A percentile compares a stretch with the other conserved stretches of the same genome.
Evolutionary conservation across 108 stramenopile genomes (phyloP).

Genomic region (Discostella pseudostelligera): DNA sequence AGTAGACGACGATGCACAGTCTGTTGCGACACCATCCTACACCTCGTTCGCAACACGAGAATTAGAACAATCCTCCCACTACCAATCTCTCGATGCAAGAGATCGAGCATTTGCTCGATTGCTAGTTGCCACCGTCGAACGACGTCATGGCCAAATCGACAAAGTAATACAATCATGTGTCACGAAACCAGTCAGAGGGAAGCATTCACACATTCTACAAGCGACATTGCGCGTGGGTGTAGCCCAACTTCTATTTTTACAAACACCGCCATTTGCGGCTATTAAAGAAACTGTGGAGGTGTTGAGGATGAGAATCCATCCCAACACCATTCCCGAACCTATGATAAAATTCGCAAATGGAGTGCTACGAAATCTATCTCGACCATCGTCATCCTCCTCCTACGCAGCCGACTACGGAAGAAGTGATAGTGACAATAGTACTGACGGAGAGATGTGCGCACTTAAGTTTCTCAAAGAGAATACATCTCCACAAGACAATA

Average conservation of each 20-base stretch:
- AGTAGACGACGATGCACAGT: background rate
- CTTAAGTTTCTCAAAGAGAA: slow-evolving; percentile 35
- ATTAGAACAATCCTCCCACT: slow-evolving; percentile 53
- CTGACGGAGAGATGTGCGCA: slow-evolving; percentile 20
- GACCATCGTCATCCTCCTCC: slow-evolving; percentile 8
- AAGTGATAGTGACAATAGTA: slow-evolving; percentile 27
- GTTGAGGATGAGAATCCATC: slow-evolving; percentile 42
- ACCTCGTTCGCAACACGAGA: slow-evolving; percentile 47
- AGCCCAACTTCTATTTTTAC: slow-evolving; percentile 73
- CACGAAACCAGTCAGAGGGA: slow-evolving; percentile 41
- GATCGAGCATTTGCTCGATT: slow-evolving; percentile 73
- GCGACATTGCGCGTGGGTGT: slow-evolving; percentile 65
- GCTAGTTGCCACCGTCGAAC: slow-evolving; percentile 67
- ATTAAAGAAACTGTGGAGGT: slow-evolving; percentile 79
- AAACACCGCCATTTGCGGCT: slow-evolving; percentile 64
- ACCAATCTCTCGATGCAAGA: slow-evolving; percentile 47
- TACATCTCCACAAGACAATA: slow-evolving; percentile 57
- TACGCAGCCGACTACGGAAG: no score
- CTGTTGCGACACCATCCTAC: no score
- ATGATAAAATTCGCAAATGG: slow-evolving; percentile 85
- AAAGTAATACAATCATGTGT: slow-evolving; percentile 40
- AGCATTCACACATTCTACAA: slow-evolving; percentile 39
- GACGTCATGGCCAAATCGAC: slow-evolving; percentile 77
- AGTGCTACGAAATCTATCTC: slow-evolving; percentile 59
- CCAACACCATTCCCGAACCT: slow-evolving; percentile 45